These are phyloP conservation scores for Acanthochlamys bracteata DNA, from an alignment of 106 monocot genomes.

Conservation along the genomic window DNA sequence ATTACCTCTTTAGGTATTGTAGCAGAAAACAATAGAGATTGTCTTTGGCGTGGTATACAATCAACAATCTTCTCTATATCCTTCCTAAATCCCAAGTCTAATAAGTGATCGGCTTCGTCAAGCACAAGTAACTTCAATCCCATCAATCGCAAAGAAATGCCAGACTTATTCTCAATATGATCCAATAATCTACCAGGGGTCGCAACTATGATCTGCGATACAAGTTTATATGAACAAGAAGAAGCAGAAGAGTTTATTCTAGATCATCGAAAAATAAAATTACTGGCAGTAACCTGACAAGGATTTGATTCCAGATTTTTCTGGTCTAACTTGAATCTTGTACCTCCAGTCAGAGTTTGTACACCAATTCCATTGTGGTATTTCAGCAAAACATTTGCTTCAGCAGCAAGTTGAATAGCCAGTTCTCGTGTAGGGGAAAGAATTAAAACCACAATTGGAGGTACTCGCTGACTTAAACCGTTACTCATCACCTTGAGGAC, in stretches of 20 bases:
- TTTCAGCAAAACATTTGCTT: constrained; percentile 72
- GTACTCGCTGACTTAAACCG: constrained; percentile 29
- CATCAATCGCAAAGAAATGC: constrained; percentile 82
- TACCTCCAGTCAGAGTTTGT: constrained; percentile 86
- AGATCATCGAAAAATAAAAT: too few species aligned
- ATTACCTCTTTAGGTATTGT: constrained; percentile 84
- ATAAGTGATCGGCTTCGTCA: constrained; percentile 93
- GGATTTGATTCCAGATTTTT: constrained; percentile 78
- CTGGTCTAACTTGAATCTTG: constrained; percentile 92
- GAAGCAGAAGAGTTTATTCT: too few species aligned
- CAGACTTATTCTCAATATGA: constrained; percentile 92
- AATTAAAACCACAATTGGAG: constrained; percentile 63
- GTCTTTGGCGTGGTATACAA: constrained; percentile 81
- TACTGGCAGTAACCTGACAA: constrained; percentile 50
- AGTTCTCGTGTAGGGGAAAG: constrained; percentile 92
- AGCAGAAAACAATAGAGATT: constrained; percentile 81
- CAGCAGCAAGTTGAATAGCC: constrained; percentile 89
- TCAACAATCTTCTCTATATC: constrained; percentile 96
- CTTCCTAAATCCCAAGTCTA: constrained; percentile 89
- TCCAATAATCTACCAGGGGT: constrained; percentile 95
- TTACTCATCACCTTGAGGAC: constrained; percentile 45
- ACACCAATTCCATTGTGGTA: constrained; percentile 71
- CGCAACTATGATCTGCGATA: constrained; percentile 83
- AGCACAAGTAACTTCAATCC: constrained; percentile 83
- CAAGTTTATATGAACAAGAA: constrained; percentile 6